Evolutionary conservation across 225 moss, liverwort and hornwort species (phyloP), one percentile per base, ranked within the genome.

Genomic region (Antitrichia curtipendula): DNA sequence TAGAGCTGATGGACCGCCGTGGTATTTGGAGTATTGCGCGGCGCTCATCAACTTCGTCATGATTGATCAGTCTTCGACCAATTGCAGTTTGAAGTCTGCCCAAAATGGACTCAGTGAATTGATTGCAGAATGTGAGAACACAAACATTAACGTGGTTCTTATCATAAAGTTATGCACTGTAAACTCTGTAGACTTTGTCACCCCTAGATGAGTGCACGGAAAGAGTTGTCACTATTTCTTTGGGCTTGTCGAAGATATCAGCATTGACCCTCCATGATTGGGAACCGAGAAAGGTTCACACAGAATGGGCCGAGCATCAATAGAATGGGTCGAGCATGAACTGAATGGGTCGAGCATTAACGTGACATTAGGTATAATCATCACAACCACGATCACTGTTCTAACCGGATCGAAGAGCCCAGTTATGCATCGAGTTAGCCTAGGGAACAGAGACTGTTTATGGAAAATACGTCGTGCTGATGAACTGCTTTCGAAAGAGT

Each of bases 1-100:
- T 62, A 94, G 91, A 5, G 94, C 94, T 45, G 90, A 81, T 53
- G 92, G 73, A 78, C 94, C 94, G 20, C 91, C 94, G 22, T 91
- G 91, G 70, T 94, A 94, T 45, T 87, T 91, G 49, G 92, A 89
- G 85, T 91, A 94, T 7, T 90, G 92, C 12, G 86, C 88, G 53
- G 91, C 91, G 22, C 66, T 85, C 93, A 94, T 94, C 88, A 41
- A 68, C 85, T 88, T 91, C 74, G 68, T 80, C 90, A 91, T 88
- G 12, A 23, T 21, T 8, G 82, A 58, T 76, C 64, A 29, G 25
- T 63, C 34, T 43, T 34, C 65, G 45, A 38, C 40, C 78, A 40
- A 38, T 56, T 56, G 57, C 80, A 29, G 36, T 18, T 34, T 54
- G 81, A n/a, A 27, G 20, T 45, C 14, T 50, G 9, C 36, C 23